Percentiles rank a stretch among this genome's conserved stretches.
Conservation (phyloP, 2,329 filamentous ascomycete genomes). For the Paracamarosporium sp. region DNA sequence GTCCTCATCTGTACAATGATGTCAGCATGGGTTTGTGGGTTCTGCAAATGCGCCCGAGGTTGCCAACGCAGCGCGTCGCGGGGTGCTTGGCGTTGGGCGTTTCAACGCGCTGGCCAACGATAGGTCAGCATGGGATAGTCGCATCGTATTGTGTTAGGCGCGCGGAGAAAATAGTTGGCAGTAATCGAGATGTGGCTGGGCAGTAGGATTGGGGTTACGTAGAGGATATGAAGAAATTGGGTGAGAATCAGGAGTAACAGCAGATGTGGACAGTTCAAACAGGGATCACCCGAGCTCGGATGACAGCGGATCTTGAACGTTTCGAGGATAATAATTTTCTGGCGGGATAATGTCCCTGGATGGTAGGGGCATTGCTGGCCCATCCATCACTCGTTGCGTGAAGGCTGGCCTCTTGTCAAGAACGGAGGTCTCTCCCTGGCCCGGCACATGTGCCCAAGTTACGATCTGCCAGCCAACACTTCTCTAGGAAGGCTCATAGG, state of each 20-base stretch:
- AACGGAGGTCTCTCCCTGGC: neutral
- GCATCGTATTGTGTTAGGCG: neutral
- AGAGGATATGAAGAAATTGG: neutral
- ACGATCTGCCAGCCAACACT: neutral
- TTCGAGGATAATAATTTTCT: too few species aligned
- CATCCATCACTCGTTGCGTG: neutral
- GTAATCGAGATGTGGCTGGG: neutral
- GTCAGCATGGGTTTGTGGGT: slow-evolving; percentile 7
- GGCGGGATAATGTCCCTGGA: too few species aligned
- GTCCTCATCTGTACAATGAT: slow-evolving; percentile 1
- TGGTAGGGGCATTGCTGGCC: neutral
- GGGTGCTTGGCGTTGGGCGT: slow-evolving; percentile 7
- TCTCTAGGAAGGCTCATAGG: neutral
- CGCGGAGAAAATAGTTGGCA: neutral
- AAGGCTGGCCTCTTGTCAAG: neutral
- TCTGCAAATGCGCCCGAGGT: neutral
- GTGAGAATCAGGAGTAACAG: neutral
- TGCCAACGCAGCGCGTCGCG: slow-evolving; percentile 1
- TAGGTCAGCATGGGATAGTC: neutral
- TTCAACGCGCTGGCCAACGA: neutral
- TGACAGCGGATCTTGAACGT: too few species aligned
- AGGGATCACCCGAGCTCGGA: too few species aligned
- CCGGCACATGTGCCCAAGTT: neutral
- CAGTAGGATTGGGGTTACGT: neutral
- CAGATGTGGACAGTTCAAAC: too few species aligned